phyloP scores from a whole-genome alignment of 2,329 filamentous ascomycete genomes.

The Colletotrichum tamarilloi region DNA sequence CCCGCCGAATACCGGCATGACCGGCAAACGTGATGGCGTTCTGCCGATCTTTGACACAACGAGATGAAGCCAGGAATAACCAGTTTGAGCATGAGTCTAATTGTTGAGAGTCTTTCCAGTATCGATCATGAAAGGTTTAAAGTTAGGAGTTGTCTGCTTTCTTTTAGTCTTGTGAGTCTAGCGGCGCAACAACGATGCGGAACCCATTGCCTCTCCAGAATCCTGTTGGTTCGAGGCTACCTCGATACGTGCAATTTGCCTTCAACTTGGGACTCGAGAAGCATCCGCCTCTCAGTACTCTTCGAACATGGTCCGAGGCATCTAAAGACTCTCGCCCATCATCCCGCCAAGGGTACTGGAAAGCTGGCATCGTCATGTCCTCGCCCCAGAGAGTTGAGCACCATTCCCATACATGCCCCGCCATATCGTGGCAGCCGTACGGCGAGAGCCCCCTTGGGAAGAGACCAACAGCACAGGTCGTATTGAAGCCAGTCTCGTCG shows the following conservation, averaged over 20 bases:
- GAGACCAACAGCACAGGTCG: constrained; percentile 2
- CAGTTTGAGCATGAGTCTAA: no score
- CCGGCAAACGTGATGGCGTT: neutral
- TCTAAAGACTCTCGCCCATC: neutral
- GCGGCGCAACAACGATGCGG: neutral
- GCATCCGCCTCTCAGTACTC: neutral
- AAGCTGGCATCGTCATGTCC: constrained; percentile 10
- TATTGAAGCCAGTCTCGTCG: constrained; percentile 1
- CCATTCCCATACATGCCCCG: constrained; percentile 24
- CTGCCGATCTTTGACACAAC: neutral
- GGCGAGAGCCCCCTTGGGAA: constrained; percentile 14
- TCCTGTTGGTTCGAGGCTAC: constrained; percentile 16
- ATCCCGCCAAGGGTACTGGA: constrained; percentile 5
- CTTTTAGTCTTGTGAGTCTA: neutral
- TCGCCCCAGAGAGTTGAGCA: constrained; percentile 26
- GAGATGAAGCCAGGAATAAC: neutral
- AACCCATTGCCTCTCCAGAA: constrained; percentile 23
- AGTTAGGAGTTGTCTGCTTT: no score
- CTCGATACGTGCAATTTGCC: constrained; percentile 23
- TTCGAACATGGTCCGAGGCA: neutral
- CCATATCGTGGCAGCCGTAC: constrained; percentile 12
- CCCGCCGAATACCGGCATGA: neutral
- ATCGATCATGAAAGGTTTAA: no score
- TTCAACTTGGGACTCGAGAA: constrained; percentile 16
- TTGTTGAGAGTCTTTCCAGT: no score